Percentiles rank a stretch among this genome's conserved stretches.
These are phyloP conservation scores for Bryoerythrophyllum caledonicum DNA, from an alignment of 225 moss, liverwort and hornwort species.

Conservation along the genomic window DNA sequence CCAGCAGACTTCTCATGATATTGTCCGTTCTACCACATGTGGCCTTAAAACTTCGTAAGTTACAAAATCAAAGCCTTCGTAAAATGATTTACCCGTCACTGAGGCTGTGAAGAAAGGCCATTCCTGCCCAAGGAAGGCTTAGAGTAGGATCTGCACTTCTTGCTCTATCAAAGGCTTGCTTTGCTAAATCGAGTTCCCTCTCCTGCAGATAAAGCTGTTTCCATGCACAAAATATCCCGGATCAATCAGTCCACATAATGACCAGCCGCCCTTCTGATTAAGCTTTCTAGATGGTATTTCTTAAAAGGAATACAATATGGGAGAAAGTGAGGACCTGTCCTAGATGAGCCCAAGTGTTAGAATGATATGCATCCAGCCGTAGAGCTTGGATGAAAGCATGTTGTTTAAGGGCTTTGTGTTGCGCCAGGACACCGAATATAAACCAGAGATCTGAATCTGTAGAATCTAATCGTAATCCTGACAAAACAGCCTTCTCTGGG, in stretches of 20 bases:
- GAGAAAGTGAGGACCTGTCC: constrained; percentile 63
- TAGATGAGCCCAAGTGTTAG: constrained; percentile 87
- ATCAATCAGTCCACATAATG: constrained; percentile 24
- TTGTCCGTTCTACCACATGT: constrained; percentile 7
- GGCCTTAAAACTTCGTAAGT: neutral
- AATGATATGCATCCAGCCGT: constrained; percentile 91
- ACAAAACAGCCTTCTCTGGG: constrained; percentile 70
- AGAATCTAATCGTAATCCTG: constrained; percentile 81
- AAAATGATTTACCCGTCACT: constrained; percentile 44
- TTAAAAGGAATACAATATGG: constrained; percentile 4
- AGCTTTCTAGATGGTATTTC: constrained; percentile 11
- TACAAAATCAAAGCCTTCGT: neutral
- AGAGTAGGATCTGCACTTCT: constrained; percentile 87
- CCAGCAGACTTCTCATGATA: constrained; percentile 17
- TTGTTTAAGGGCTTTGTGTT: constrained; percentile 83
- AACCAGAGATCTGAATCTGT: constrained; percentile 92
- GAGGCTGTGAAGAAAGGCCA: constrained; percentile 87
- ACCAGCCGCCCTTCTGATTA: constrained; percentile 16
- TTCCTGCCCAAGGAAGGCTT: constrained; percentile 93
- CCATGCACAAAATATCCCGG: constrained; percentile 16
- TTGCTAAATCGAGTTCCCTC: constrained; percentile 78
- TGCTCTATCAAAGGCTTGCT: constrained; percentile 88
- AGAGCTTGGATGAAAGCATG: constrained; percentile 96
- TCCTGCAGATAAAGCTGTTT: constrained; percentile 90
- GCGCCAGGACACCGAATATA: constrained; percentile 74